phyloP scores from a whole-genome alignment of 208 protist genomes.

The Porcisia deanei region DNA sequence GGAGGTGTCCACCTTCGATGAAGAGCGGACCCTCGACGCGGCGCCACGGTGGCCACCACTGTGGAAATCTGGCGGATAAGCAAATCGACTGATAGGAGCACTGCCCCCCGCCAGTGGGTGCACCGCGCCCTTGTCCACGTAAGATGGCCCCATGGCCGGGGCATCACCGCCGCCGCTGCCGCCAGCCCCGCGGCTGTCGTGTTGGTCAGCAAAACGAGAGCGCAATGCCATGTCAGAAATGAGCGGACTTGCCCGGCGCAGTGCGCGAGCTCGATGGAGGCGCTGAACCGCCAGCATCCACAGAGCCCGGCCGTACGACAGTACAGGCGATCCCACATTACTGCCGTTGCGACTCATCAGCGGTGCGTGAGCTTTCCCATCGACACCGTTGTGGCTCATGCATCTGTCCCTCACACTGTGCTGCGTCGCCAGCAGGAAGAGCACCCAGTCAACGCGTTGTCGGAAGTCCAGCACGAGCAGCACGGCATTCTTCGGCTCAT shows the following conservation, averaged over 20 bases:
- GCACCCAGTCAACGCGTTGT: constrained; percentile 50
- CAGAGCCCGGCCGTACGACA: constrained; percentile 73
- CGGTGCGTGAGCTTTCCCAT: background rate
- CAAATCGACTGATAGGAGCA: background rate
- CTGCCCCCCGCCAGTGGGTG: background rate
- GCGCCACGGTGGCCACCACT: background rate
- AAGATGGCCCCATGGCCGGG: background rate
- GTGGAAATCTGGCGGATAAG: background rate
- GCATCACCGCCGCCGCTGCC: background rate
- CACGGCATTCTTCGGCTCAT: constrained; percentile 33
- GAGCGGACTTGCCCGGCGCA: constrained; percentile 43
- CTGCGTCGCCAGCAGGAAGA: constrained; percentile 44
- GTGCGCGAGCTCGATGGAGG: constrained; percentile 33
- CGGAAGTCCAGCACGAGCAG: constrained; percentile 75
- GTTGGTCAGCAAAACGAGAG: background rate
- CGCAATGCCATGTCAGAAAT: background rate
- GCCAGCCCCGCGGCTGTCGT: background rate
- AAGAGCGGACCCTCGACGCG: background rate
- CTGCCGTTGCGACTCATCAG: background rate
- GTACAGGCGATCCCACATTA: background rate
- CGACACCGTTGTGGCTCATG: background rate
- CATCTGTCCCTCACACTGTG: background rate
- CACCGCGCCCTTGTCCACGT: background rate
- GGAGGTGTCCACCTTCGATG: background rate
- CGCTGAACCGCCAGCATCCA: constrained; percentile 75